Evolutionary conservation across 2,329 filamentous ascomycete genomes (phyloP), one percentile per base, ranked within the genome.

Genomic region (Pseudogymnoascus sp.): DNA sequence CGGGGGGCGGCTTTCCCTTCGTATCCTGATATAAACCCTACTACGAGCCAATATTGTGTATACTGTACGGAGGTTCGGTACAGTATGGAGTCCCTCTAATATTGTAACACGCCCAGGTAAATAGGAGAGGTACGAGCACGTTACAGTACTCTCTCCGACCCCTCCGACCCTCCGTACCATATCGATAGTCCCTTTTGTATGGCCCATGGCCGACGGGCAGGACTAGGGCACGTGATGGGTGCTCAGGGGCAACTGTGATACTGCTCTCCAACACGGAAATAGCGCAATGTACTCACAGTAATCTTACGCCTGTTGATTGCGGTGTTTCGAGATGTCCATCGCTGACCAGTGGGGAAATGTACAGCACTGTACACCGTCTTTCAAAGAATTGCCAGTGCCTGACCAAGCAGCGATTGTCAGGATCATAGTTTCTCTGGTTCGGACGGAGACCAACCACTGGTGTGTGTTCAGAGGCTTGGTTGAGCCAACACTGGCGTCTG

Each of bases 271-370:
- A 51, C 42, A 51, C 42, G 25, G 25, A 51, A 29, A 51, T 51
- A 15, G 25, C 42, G 25, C 42, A 21, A 48, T 29, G 41, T 29
- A 48, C 42, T 48, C 42, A 48, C 25, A 27, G 42, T 48, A 48
- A 48, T 48, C 42, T 48, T 48, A 48, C 42, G 21, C 42, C 42
- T 48, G 42, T 48, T 48, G 6, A 48, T 48, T 48, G 42, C 25
- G 25, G 25, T 48, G 42, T 48, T 48, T 48, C 42, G 42, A 48
- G 42, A 48, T 48, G 25, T 9, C 12, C 42, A 29, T 48, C 42
- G 25, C 42, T 29, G 42, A 48, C 42, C 42, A 48, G 25, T 48
- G 42, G 42, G 42, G 42, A n/a, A n/a, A 48, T 15, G 21, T 29
- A 29, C 42, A 29, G 25, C 21, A 29, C 13, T 48, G 25, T 48